These are phyloP conservation scores for Pythium scleroteichum DNA, from an alignment of 352 stramenopile species.

Conservation along the genomic window DNA sequence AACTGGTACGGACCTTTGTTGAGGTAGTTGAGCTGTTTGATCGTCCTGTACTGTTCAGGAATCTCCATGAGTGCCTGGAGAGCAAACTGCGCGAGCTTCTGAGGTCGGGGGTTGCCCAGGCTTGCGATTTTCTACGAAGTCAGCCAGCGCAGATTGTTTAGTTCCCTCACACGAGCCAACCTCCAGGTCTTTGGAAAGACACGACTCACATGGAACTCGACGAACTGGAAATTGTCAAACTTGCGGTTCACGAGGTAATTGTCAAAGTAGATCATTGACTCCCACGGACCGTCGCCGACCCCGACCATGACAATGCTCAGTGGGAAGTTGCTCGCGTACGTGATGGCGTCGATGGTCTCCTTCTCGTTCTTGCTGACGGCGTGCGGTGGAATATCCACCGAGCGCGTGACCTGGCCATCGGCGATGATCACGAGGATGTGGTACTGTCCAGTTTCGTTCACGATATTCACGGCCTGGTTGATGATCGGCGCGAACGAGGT, in stretches of 20 bases:
- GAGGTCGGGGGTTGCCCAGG: conserved; percentile 32
- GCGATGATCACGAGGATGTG: conserved; percentile 90
- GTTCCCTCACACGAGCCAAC: too few species aligned
- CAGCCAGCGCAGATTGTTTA: too few species aligned
- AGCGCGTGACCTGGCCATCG: conserved; percentile 84
- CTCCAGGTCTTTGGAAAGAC: too few species aligned
- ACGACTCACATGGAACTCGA: conserved; percentile 67
- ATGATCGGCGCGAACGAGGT: conserved; percentile 89
- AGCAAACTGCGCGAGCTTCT: conserved; percentile 73
- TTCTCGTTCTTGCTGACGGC: conserved; percentile 84
- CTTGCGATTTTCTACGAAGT: conserved; percentile 62
- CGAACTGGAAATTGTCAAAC: conserved; percentile 90
- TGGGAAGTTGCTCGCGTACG: conserved; percentile 74
- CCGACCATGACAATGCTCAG: conserved; percentile 82
- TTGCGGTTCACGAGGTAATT: conserved; percentile 73
- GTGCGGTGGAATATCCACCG: conserved; percentile 73
- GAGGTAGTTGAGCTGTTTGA: conserved; percentile 74
- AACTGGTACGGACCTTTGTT: conserved; percentile 47
- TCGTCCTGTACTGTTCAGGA: conserved; percentile 76
- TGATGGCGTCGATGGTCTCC: conserved; percentile 87
- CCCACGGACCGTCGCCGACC: conserved; percentile 81
- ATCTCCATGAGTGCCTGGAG: conserved; percentile 86
- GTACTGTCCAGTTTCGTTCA: conserved; percentile 75
- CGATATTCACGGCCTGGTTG: conserved; percentile 76
- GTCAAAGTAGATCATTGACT: conserved; percentile 82